A percentile compares a stretch with the other conserved stretches of the same genome.
Conservation (phyloP, 2,329 filamentous ascomycete species). For the Penicillium italicum region DNA sequence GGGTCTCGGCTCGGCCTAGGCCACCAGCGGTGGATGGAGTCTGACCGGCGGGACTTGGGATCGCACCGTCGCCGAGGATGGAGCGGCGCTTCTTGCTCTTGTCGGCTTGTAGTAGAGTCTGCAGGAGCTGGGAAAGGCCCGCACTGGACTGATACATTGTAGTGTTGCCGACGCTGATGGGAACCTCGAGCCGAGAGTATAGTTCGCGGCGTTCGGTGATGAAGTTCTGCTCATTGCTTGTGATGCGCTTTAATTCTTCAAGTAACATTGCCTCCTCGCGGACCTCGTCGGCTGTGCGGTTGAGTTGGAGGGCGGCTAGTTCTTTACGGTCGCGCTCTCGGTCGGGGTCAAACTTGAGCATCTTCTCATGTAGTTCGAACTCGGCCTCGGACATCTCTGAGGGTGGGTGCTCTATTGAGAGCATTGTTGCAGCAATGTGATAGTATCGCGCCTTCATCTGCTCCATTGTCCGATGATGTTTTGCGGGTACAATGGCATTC, state of each 20-base stretch:
- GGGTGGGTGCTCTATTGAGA: slow-evolving; percentile 73
- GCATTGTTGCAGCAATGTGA: slow-evolving; percentile 75
- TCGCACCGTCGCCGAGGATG: slow-evolving; percentile 57
- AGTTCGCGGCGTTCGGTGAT: slow-evolving; percentile 85
- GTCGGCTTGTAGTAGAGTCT: slow-evolving; percentile 77
- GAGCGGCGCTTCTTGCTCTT: slow-evolving; percentile 85
- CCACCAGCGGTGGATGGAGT: slow-evolving; percentile 42
- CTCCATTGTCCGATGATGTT: slow-evolving; percentile 68
- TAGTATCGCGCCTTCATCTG: slow-evolving; percentile 92
- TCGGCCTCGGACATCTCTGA: slow-evolving; percentile 85
- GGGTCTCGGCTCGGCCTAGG: slow-evolving; percentile 38
- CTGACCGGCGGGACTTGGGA: slow-evolving; percentile 53
- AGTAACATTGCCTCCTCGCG: slow-evolving; percentile 88
- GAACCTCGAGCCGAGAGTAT: slow-evolving; percentile 81
- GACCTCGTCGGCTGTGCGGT: slow-evolving; percentile 79
- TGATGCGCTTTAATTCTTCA: slow-evolving; percentile 85
- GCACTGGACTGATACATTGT: slow-evolving; percentile 75
- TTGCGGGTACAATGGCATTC: slow-evolving; percentile 36
- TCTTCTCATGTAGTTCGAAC: slow-evolving; percentile 76
- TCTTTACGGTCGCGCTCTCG: slow-evolving; percentile 79
- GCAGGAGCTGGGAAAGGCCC: slow-evolving; percentile 73
- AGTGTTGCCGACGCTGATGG: slow-evolving; percentile 65
- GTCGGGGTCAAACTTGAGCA: slow-evolving; percentile 78
- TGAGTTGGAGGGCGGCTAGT: slow-evolving; percentile 74
- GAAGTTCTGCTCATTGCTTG: slow-evolving; percentile 78